Percentiles rank a stretch among this genome's conserved stretches.
Conservation (phyloP, 2,329 filamentous ascomycete genomes). For the Colletotrichum godetiae region DNA sequence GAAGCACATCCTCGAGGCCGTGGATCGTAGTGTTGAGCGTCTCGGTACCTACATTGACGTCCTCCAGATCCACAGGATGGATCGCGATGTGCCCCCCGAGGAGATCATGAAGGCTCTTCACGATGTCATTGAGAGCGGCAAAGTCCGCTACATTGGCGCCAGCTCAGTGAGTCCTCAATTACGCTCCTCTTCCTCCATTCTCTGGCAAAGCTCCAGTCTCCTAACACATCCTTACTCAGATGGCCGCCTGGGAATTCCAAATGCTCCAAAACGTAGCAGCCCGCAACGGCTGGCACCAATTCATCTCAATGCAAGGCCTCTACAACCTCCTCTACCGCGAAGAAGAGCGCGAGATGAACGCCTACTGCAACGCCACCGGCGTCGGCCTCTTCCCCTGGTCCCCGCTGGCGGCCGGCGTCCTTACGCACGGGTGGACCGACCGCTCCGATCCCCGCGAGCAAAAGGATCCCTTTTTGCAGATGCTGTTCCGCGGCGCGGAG, state of each 20-base stretch:
- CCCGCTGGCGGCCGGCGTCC: constrained; percentile 24
- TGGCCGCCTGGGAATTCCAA: constrained; percentile 32
- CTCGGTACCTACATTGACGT: constrained; percentile 63
- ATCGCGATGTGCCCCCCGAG: constrained; percentile 61
- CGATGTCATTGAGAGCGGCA: constrained; percentile 66
- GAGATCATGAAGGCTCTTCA: constrained; percentile 72
- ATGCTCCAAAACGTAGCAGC: constrained; percentile 62
- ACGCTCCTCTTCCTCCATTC: too few species aligned
- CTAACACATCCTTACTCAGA: too few species aligned
- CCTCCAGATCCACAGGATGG: constrained; percentile 70
- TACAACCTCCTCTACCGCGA: constrained; percentile 68
- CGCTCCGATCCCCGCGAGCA: constrained; percentile 13
- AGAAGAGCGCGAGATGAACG: constrained; percentile 60
- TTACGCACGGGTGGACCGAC: constrained; percentile 25
- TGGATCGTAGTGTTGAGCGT: constrained; percentile 56
- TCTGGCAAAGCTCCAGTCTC: too few species aligned
- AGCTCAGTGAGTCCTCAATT: constrained; percentile 17
- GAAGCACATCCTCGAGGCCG: constrained; percentile 47
- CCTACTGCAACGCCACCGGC: constrained; percentile 53
- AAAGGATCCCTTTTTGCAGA: constrained; percentile 17
- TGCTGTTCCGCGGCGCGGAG: constrained; percentile 19
- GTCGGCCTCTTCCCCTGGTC: constrained; percentile 44
- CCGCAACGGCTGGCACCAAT: constrained; percentile 65
- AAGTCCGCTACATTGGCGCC: constrained; percentile 50
- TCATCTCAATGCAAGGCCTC: constrained; percentile 68